Conservation (phyloP, 768 basidiomycete genomes). For the Podaxis sp. region DNA sequence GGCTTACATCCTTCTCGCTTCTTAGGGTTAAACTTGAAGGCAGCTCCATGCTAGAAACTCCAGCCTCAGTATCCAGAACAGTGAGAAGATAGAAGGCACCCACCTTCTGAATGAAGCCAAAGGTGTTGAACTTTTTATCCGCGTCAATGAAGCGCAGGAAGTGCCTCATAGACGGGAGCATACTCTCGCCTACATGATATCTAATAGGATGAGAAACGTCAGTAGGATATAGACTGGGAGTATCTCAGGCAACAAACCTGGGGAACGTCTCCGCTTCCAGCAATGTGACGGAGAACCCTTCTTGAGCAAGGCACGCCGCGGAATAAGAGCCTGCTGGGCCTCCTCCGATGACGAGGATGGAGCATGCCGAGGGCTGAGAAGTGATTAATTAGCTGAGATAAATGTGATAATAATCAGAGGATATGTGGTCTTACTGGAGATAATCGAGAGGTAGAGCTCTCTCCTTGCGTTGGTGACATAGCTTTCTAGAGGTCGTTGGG, state of each 20-base stretch:
- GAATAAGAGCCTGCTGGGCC: slow-evolving; percentile 63
- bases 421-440: not conserved
- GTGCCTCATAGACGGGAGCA: slow-evolving; percentile 36
- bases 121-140: slow-evolving; percentile 30
- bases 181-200: slow-evolving; percentile 40
- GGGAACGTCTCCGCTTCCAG: slow-evolving; percentile 58
- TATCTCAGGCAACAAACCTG: slow-evolving; percentile 28
- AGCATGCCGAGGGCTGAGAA: slow-evolving; percentile 23
- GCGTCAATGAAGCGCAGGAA: slow-evolving; percentile 38
- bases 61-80: not conserved
- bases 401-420: not conserved
- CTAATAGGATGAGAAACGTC: slow-evolving; percentile 19
- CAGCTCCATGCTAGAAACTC: slow-evolving; percentile 51
- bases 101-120: slow-evolving; percentile 38
- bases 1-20: slow-evolving; percentile 59
- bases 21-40: slow-evolving; percentile 55
- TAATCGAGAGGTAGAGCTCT: not conserved
- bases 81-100: not conserved
- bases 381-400: not conserved
- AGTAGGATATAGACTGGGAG: not conserved
- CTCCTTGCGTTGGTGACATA: not conserved
- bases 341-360: slow-evolving; percentile 48
- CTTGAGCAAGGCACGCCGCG: slow-evolving; percentile 53
- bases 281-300: slow-evolving; percentile 53
- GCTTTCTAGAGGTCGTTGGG: not conserved